Evolutionary conservation across 306 rosid genomes (phyloP).

Genomic region (Hippophae rhamnoides): DNA sequence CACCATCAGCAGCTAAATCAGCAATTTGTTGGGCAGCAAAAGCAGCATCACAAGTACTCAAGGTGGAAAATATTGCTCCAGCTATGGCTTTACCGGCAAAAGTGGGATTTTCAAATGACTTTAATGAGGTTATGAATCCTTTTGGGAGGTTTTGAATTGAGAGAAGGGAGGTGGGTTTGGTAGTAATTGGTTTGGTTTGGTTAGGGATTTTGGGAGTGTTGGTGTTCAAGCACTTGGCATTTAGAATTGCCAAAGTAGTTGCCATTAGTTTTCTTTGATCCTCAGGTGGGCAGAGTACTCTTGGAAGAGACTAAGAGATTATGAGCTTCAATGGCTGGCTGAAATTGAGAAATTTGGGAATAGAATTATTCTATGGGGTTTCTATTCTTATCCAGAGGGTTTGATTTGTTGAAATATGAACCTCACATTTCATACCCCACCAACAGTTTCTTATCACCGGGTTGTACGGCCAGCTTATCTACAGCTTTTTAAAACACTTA

Average conservation of each 20-base stretch:
- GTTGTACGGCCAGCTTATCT: neutral
- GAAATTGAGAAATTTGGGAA: slow-evolving; percentile 7
- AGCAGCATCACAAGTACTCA: slow-evolving; percentile 50
- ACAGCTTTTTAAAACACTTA: neutral
- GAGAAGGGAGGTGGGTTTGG: slow-evolving; percentile 41
- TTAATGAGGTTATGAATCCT: slow-evolving; percentile 26
- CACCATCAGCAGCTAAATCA: slow-evolving; percentile 68
- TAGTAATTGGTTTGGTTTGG: slow-evolving; percentile 27
- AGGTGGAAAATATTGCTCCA: slow-evolving; percentile 58
- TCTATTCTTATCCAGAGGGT: slow-evolving; percentile 51
- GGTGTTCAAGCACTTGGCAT: slow-evolving; percentile 45
- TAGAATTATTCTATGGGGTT: slow-evolving; percentile 39
- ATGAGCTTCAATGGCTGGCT: slow-evolving; percentile 14
- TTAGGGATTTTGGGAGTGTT: slow-evolving; percentile 27
- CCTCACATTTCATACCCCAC: slow-evolving; percentile 44
- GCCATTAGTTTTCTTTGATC: slow-evolving; percentile 43
- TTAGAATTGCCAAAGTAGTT: slow-evolving; percentile 66
- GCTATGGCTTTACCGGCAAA: slow-evolving; percentile 61
- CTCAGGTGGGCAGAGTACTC: slow-evolving; percentile 1
- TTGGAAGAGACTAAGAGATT: neutral
- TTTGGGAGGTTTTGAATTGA: slow-evolving; percentile 51
- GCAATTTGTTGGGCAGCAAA: slow-evolving; percentile 75
- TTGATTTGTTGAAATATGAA: slow-evolving; percentile 16
- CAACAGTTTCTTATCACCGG: slow-evolving; percentile 39
- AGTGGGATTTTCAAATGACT: slow-evolving; percentile 14